These are phyloP conservation scores for Auriscalpium microsporum DNA, from an alignment of 768 basidiomycete species.

Conservation along the genomic window DNA sequence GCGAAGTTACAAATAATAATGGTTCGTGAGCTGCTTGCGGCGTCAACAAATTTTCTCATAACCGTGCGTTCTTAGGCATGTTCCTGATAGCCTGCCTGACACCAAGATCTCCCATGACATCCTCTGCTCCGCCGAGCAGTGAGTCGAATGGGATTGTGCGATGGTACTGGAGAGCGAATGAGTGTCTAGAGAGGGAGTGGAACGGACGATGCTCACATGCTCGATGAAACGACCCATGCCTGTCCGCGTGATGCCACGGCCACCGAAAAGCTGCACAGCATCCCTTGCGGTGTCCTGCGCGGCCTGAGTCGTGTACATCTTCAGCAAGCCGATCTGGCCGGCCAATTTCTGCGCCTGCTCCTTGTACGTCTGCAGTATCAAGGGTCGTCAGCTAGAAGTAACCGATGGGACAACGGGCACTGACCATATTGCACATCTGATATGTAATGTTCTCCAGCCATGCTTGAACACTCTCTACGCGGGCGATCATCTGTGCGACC, in stretches of 20 bases:
- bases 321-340: slow-evolving; percentile 73
- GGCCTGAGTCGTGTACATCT: slow-evolving; percentile 66
- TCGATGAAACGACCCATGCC: slow-evolving; percentile 77
- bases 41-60: neutral
- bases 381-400: slow-evolving; percentile 17
- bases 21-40: neutral
- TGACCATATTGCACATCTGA: slow-evolving; percentile 79
- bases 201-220: slow-evolving; percentile 37
- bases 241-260: slow-evolving; percentile 72
- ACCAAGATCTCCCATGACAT: slow-evolving; percentile 70
- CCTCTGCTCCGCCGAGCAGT: slow-evolving; percentile 51
- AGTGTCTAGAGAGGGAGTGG: neutral
- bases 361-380: slow-evolving; percentile 44
- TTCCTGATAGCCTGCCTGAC: slow-evolving; percentile 63
- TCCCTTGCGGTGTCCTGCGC: slow-evolving; percentile 78
- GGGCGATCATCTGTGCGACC: slow-evolving; percentile 83
- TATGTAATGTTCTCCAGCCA: slow-evolving; percentile 85
- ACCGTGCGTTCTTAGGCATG: slow-evolving; percentile 37
- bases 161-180: slow-evolving; percentile 26
- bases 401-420: slow-evolving; percentile 11
- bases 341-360: slow-evolving; percentile 67
- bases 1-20: slow-evolving; percentile 3
- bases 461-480: slow-evolving; percentile 71
- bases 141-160: slow-evolving; percentile 34
- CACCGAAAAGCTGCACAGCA: slow-evolving; percentile 82